Percentiles rank a stretch among this genome's conserved stretches.
Evolutionary conservation across 176 grass and related monocot species (phyloP).

Genomic region (Guadua angustifolia): DNA sequence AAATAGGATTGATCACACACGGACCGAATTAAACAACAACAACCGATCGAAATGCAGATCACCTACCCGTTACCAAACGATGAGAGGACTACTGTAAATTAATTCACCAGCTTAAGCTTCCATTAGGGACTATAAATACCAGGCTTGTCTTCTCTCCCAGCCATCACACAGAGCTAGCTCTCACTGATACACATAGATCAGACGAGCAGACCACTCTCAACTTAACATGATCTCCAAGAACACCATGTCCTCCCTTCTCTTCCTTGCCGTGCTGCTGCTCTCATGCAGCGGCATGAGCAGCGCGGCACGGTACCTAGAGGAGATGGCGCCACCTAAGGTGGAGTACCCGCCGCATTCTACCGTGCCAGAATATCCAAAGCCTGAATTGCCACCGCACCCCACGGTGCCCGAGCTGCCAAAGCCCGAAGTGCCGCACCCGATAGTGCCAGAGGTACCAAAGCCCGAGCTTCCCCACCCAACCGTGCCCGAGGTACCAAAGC

Average conservation of each 20-base stretch:
- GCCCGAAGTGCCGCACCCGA: too few species aligned
- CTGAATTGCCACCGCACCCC: too few species aligned
- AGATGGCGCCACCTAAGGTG: conserved; percentile 29
- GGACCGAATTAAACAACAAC: background rate
- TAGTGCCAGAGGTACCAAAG: too few species aligned
- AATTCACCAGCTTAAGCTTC: background rate
- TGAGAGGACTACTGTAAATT: background rate
- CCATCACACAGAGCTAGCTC: conserved; percentile 11
- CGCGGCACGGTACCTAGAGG: conserved; percentile 32
- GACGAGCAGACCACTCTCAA: background rate
- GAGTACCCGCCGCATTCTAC: conserved; percentile 13
- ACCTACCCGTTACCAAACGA: conserved; percentile 3
- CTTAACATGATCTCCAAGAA: conserved; percentile 26
- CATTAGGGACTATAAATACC: conserved; percentile 8
- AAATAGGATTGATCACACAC: background rate
- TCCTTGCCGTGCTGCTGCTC: conserved; percentile 40
- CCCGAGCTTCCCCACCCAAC: too few species aligned
- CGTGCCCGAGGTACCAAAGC: too few species aligned
- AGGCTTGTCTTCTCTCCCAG: too few species aligned
- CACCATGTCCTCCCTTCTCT: background rate
- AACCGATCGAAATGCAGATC: background rate
- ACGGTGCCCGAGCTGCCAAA: too few species aligned
- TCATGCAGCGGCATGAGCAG: conserved; percentile 39
- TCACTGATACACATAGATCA: background rate
- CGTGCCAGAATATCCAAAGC: background rate